Percentiles rank a stretch among this genome's conserved stretches.
phyloP scores from a whole-genome alignment of 768 basidiomycete genomes.

The Lentinula boryana region DNA sequence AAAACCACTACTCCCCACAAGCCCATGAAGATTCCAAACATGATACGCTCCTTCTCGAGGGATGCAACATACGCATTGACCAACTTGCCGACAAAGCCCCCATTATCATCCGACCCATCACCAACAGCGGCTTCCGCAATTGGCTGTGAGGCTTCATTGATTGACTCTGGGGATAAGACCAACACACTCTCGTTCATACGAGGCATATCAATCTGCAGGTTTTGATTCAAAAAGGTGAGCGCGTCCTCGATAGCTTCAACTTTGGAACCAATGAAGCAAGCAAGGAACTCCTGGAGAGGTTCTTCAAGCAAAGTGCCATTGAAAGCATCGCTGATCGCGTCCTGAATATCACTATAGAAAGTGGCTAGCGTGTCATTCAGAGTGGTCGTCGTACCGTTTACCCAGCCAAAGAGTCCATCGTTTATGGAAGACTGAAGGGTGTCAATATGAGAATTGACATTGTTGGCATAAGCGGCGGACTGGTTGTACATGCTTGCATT shows the following conservation, averaged over 20 bases:
- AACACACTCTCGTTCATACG: slow-evolving; percentile 71
- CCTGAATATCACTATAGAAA: slow-evolving; percentile 85
- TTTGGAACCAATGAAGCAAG: slow-evolving; percentile 89
- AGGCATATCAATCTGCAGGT: slow-evolving; percentile 77
- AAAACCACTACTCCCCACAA: slow-evolving; percentile 82
- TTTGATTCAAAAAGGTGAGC: slow-evolving; percentile 86
- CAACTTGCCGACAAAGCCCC: slow-evolving; percentile 67
- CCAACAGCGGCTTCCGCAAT: slow-evolving; percentile 82
- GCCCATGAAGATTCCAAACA: slow-evolving; percentile 78
- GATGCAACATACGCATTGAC: slow-evolving; percentile 67
- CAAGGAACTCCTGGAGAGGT: slow-evolving; percentile 82
- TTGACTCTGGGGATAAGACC: slow-evolving; percentile 63
- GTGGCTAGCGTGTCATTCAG: slow-evolving; percentile 81
- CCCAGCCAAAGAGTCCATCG: slow-evolving; percentile 89
- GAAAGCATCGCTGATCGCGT: slow-evolving; percentile 71
- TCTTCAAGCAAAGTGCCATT: slow-evolving; percentile 76
- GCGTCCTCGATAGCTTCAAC: slow-evolving; percentile 82
- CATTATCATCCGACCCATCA: slow-evolving; percentile 39
- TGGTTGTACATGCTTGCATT: slow-evolving; percentile 82
- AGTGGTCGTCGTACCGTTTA: slow-evolving; percentile 82
- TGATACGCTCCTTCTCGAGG: slow-evolving; percentile 75
- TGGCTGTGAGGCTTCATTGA: slow-evolving; percentile 72
- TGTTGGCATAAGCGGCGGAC: slow-evolving; percentile 70
- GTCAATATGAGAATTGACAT: slow-evolving; percentile 68
- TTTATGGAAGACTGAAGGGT: slow-evolving; percentile 73